These are phyloP conservation scores for Paramecium bursaria DNA, from an alignment of 73 alveolate genomes.

Conservation along the genomic window DNA sequence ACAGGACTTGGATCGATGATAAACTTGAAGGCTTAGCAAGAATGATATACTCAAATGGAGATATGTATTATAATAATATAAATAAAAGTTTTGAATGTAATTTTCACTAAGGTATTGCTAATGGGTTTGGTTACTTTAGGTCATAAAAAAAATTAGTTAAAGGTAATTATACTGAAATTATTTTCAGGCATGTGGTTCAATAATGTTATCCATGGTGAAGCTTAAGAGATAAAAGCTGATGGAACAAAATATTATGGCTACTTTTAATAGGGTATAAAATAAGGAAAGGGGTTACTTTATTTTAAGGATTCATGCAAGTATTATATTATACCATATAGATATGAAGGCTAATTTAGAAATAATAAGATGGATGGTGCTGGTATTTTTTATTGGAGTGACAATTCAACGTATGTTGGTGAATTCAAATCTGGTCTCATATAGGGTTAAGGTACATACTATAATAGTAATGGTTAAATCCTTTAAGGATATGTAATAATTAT, in stretches of 20 bases:
- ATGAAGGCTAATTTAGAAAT: slow-evolving; percentile 43
- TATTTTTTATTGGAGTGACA: slow-evolving; percentile 29
- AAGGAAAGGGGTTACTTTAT: slow-evolving; percentile 14
- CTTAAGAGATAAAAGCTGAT: slow-evolving; percentile 30
- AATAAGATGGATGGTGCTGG: slow-evolving; percentile 41
- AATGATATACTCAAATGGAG: slow-evolving; percentile 47
- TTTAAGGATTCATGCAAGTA: slow-evolving; percentile 43
- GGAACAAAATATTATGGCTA: slow-evolving; percentile 31
- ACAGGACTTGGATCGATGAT: slow-evolving; percentile 27
- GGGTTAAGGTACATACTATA: slow-evolving; percentile 1
- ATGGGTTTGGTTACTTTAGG: slow-evolving; percentile 42
- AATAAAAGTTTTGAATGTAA: slow-evolving; percentile 24
- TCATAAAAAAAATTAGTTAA: slow-evolving; percentile 37
- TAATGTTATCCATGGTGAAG: slow-evolving; percentile 3
- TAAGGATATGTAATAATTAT: no score
- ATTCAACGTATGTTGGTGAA: slow-evolving; percentile 4
- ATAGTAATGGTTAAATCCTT: no score
- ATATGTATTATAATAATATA: not conserved
- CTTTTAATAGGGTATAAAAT: not conserved
- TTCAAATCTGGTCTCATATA: slow-evolving; percentile 8
- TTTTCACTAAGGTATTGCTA: not conserved
- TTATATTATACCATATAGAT: slow-evolving; percentile 12
- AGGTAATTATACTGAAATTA: no score
- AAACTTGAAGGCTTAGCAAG: slow-evolving; percentile 25
- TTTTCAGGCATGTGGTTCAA: slow-evolving; percentile 46